phyloP scores from a whole-genome alignment of 2,329 filamentous ascomycete species.

The Trichothecium roseum region DNA sequence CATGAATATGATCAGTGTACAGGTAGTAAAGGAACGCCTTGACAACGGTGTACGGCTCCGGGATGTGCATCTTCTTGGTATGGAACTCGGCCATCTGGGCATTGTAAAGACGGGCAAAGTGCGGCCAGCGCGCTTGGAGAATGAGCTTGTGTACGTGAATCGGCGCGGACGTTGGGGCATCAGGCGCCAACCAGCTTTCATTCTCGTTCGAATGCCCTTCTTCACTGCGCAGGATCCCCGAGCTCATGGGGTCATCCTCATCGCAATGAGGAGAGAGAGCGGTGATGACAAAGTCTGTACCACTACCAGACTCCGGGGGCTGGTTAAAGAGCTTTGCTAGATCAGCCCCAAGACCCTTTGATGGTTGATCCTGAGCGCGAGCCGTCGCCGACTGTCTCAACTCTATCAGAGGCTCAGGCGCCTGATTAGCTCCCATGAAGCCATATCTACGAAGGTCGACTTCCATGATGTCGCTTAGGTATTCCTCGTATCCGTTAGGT shows the following conservation, averaged over 20 bases:
- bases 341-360: conserved; percentile 69
- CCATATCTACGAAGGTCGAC: conserved; percentile 89
- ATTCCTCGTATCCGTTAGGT: conserved; percentile 71
- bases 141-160: conserved; percentile 96
- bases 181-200: conserved; percentile 48
- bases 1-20: conserved; percentile 84
- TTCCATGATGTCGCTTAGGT: conserved; percentile 82
- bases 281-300: conserved; percentile 84
- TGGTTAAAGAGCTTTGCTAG: conserved; percentile 81
- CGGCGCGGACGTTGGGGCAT: conserved; percentile 60
- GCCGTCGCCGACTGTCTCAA: conserved; percentile 36
- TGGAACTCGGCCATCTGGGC: conserved; percentile 97
- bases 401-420: conserved; percentile 41
- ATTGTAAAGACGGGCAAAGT: conserved; percentile 85
- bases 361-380: conserved; percentile 41
- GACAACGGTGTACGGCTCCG: conserved; percentile 88
- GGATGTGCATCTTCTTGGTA: conserved; percentile 94
- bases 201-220: conserved; percentile 18
- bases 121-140: conserved; percentile 88
- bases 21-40: conserved; percentile 93
- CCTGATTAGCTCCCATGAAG: conserved; percentile 69
- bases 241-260: conserved; percentile 51
- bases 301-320: conserved; percentile 72
- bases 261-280: conserved; percentile 72
- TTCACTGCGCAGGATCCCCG: conserved; percentile 35